Evolutionary conservation across 23 red algal genomes (phyloP).

Genomic region (Pyropia yezoensis): DNA sequence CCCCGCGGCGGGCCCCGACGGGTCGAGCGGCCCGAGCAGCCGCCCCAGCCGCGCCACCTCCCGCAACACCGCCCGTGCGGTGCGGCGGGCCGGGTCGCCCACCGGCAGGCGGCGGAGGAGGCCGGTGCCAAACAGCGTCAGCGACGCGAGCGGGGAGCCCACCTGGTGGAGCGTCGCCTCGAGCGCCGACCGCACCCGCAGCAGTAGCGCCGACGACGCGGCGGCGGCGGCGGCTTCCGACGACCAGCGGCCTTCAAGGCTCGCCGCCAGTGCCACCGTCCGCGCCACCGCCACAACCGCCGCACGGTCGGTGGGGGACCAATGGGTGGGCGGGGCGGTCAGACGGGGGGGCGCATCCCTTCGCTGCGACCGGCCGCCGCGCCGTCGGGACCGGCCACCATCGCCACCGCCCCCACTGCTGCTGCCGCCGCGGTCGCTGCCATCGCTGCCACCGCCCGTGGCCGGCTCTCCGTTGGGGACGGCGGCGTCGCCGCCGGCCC

Average conservation of each 20-base stretch:
- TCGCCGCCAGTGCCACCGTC: conserved; percentile 44
- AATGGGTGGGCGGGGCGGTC: too few species aligned
- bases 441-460: too few species aligned
- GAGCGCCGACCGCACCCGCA: conserved; percentile 27
- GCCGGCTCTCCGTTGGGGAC: too few species aligned
- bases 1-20: not conserved
- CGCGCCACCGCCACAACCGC: conserved; percentile 20
- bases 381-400: too few species aligned
- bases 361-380: too few species aligned
- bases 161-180: conserved; percentile 66
- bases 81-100: conserved; percentile 40
- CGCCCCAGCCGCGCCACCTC: conserved; percentile 53
- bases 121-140: conserved; percentile 56
- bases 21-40: conserved; percentile 65
- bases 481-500: too few species aligned
- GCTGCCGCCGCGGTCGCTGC: too few species aligned
- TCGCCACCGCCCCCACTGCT: too few species aligned
- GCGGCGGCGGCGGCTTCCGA: conserved; percentile 1
- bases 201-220: conserved; percentile 2
- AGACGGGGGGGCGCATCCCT: too few species aligned
- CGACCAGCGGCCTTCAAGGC: conserved; percentile 28
- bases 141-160: conserved; percentile 41
- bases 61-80: conserved; percentile 36
- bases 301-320: not conserved
- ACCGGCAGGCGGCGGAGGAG: conserved; percentile 52